These are phyloP conservation scores for Monosporozyma yasuniensis DNA, from an alignment of 805 yeast genomes.

Conservation along the genomic window DNA sequence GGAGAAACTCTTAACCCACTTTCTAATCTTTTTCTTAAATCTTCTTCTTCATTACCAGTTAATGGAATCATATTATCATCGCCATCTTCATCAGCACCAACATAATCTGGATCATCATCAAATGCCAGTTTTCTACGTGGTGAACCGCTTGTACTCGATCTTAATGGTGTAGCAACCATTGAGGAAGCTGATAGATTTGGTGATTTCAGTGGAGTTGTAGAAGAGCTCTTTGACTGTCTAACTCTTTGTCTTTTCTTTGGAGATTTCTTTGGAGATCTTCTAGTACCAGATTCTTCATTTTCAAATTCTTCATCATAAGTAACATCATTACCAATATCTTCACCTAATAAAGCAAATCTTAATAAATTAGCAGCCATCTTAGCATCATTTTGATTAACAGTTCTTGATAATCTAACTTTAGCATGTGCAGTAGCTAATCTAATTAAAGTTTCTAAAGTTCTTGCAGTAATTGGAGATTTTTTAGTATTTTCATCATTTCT, in stretches of 20 bases:
- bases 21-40: slow-evolving; percentile 21
- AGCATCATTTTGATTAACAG: slow-evolving; percentile 72
- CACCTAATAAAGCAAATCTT: slow-evolving; percentile 67
- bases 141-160: slow-evolving; percentile 9
- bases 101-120: slow-evolving; percentile 21
- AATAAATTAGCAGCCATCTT: slow-evolving; percentile 75
- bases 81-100: slow-evolving; percentile 6
- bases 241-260: slow-evolving; percentile 28
- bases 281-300: slow-evolving; percentile 9
- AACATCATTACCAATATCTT: slow-evolving; percentile 24
- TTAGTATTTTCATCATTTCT: slow-evolving; percentile 74
- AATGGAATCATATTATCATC: slow-evolving; percentile 21
- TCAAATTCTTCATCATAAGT: slow-evolving; percentile 17
- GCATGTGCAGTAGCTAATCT: slow-evolving; percentile 96
- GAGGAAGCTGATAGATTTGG: slow-evolving; percentile 11
- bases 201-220: slow-evolving; percentile 16
- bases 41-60: slow-evolving; percentile 27
- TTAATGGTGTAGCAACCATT: slow-evolving; percentile 1
- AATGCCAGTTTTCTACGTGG: slow-evolving; percentile 17
- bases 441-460: slow-evolving; percentile 91
- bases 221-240: slow-evolving; percentile 6
- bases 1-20: slow-evolving; percentile 26
- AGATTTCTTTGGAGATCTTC: slow-evolving; percentile 26
- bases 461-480: slow-evolving; percentile 95
- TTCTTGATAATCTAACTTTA: slow-evolving; percentile 76